Evolutionary conservation across 352 stramenopile species (phyloP).

Genomic region (Pythium volutum): DNA sequence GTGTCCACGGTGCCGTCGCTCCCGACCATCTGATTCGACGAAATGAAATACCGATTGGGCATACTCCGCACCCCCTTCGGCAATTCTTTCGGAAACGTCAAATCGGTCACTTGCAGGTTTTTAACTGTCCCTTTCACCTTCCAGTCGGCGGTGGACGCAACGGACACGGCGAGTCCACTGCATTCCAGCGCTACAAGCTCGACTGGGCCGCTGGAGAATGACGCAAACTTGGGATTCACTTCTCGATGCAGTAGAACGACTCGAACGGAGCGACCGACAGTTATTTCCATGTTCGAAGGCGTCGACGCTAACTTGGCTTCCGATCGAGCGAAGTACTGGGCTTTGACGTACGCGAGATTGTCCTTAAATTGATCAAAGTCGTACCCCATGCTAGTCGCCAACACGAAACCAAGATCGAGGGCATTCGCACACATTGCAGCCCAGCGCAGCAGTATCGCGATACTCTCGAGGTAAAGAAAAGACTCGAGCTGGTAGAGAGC

Average conservation of each 20-base stretch:
- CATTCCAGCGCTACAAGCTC: slow-evolving; percentile 24
- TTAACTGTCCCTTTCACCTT: slow-evolving; percentile 60
- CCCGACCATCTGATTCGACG: slow-evolving; percentile 49
- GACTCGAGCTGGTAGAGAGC: slow-evolving; percentile 35
- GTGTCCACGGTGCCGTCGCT: slow-evolving; percentile 18
- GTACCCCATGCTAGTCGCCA: slow-evolving; percentile 67
- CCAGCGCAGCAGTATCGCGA: slow-evolving; percentile 42
- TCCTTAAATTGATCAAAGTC: slow-evolving; percentile 43
- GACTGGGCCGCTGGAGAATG: slow-evolving; percentile 10
- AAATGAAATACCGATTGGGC: slow-evolving; percentile 69
- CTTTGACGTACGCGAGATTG: slow-evolving; percentile 52
- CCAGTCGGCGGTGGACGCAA: slow-evolving; percentile 8
- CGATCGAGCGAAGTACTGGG: slow-evolving; percentile 22
- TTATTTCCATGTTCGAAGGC: slow-evolving; percentile 20
- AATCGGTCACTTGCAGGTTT: slow-evolving; percentile 69
- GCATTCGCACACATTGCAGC: slow-evolving; percentile 35
- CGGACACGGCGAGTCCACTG: slow-evolving; percentile 16
- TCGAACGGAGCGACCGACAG: slow-evolving; percentile 20
- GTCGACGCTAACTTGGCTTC: slow-evolving; percentile 20
- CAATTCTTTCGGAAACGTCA: slow-evolving; percentile 42
- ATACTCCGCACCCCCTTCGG: slow-evolving; percentile 32
- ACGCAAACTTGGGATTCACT: slow-evolving; percentile 6
- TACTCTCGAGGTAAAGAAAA: slow-evolving; percentile 44
- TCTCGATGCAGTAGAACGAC: slow-evolving; percentile 29
- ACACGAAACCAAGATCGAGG: slow-evolving; percentile 59